Evolutionary conservation across 805 yeast species (phyloP).

Genomic region (Alloascoidea hylecoeti): DNA sequence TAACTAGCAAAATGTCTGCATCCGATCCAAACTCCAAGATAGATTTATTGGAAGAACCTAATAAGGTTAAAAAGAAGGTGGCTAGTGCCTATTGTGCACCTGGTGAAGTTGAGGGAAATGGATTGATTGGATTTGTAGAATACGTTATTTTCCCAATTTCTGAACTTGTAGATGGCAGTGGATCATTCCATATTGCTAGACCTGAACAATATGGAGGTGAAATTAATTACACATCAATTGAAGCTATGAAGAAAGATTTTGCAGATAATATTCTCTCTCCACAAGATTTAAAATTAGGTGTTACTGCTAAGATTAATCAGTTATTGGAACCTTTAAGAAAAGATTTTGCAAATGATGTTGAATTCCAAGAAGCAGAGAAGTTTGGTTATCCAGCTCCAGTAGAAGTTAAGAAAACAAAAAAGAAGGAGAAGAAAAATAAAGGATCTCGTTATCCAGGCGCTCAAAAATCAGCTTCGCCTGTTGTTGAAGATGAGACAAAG

Average conservation of each 20-base stretch:
- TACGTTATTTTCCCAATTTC: conserved; percentile 78
- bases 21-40: conserved; percentile 97
- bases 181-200: conserved; percentile 65
- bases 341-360: conserved; percentile 44
- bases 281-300: conserved; percentile 88
- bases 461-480: conserved; percentile 14
- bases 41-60: conserved; percentile 84
- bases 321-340: conserved; percentile 77
- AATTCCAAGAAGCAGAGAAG: conserved; percentile 59
- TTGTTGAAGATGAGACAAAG: no score
- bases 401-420: conserved; percentile 44
- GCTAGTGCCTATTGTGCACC: conserved; percentile 92
- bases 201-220: conserved; percentile 98
- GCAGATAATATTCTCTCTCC: conserved; percentile 70
- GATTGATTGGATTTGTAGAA: conserved; percentile 75
- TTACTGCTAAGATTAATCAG: conserved; percentile 68
- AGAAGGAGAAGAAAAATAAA: conserved; percentile 66
- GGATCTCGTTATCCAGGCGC: conserved; percentile 86
- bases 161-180: conserved; percentile 37
- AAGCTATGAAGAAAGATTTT: conserved; percentile 57
- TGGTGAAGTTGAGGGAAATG: conserved; percentile 84
- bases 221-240: conserved; percentile 54
- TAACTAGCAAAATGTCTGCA: conserved; percentile 82
- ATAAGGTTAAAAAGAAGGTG: conserved; percentile 78
- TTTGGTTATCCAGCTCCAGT: conserved; percentile 78